These are phyloP conservation scores for Alternaria hordeiaustralica DNA, from an alignment of 2,329 filamentous ascomycete genomes.

Conservation along the genomic window DNA sequence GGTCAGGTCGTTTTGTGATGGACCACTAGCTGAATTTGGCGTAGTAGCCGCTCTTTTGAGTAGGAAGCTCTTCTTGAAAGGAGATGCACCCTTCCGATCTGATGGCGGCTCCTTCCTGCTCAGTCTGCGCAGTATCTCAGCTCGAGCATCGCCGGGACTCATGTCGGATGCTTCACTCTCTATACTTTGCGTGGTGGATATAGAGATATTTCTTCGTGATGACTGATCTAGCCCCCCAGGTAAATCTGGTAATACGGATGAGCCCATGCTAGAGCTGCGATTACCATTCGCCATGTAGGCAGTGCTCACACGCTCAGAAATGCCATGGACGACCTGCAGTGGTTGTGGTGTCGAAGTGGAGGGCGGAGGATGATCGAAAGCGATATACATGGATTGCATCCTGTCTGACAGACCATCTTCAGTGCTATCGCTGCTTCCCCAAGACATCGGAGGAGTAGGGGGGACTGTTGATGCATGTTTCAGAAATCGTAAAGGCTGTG, in stretches of 20 bases:
- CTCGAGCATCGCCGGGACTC: constrained; percentile 16
- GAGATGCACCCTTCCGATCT: constrained; percentile 8
- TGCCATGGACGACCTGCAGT: constrained; percentile 6
- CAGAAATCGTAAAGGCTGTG: constrained; percentile 16
- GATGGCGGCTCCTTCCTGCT: constrained; percentile 7
- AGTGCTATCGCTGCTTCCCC: constrained; percentile 8
- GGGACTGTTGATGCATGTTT: constrained; percentile 10
- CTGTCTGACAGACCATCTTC: constrained; percentile 18
- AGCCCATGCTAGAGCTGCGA: constrained; percentile 3
- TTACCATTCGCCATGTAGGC: constrained; percentile 15
- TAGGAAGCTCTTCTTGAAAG: constrained; percentile 18
- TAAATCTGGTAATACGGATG: not conserved
- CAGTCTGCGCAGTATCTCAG: constrained; percentile 18
- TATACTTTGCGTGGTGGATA: constrained; percentile 12
- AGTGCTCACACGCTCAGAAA: constrained; percentile 16
- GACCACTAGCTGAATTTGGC: not conserved
- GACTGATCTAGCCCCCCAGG: constrained; percentile 12
- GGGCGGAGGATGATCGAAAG: not conserved
- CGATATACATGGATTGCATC: constrained; percentile 18
- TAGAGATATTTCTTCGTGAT: constrained; percentile 15
- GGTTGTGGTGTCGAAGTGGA: constrained; percentile 7
- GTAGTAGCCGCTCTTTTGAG: constrained; percentile 16
- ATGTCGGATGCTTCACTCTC: constrained; percentile 18
- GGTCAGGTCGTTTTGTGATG: constrained; percentile 12
- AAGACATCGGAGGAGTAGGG: constrained; percentile 22